Base-by-base conservation (phyloP, 73 alveolate species). In the Durusdinium trenchii region DNA sequence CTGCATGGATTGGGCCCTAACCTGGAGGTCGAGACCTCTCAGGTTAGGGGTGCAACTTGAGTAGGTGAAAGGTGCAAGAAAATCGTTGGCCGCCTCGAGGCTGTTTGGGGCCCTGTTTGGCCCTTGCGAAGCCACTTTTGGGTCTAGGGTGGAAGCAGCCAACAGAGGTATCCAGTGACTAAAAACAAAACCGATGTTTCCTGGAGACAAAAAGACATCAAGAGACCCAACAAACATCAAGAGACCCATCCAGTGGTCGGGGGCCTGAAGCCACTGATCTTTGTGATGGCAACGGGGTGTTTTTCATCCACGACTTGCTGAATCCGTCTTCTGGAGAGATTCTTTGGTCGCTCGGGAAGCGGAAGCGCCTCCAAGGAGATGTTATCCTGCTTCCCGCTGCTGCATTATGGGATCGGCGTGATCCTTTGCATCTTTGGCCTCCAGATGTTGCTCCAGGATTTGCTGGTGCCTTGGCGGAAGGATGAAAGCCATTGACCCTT, bases 351-450 rank as follows among this genome's bases (percentile, higher is more conserved):
- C 73, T 32, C 30, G 18, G 69, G 23, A 38, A 38, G 6, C 42
- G 73, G 1, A 23, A 23, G 73, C n/a, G 73, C 60, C 26, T 36
- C 14, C 67, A 35, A 91, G 98, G 98, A 91, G 78, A 91, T 91
- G 98, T 89, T 91, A 36, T 3, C 54, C 75, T 91, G 98, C 61
- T 91, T 91, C 32, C 98, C 98, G 30, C 98, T 91, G 75, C 69
- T 91, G 71, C 87, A 91, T 57, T 91, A 91, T 47, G 98, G 98
- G 30, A 91, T 91, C 35, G 98, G 98, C 52, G 57, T 91, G 46
- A 89, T 91, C 47, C 98, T 91, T 9, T 91, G 98, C 89, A 69
- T 91, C 90, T 91, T 91, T 50, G 98, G 98, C 76, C 54, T 91
- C 79, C 89, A 91, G 76, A 91, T 91, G 89, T 75, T 91, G 52